A percentile compares a stretch with the other conserved stretches of the same genome.
Conservation (phyloP, 331 rosid species). For the Quercus phellos region DNA sequence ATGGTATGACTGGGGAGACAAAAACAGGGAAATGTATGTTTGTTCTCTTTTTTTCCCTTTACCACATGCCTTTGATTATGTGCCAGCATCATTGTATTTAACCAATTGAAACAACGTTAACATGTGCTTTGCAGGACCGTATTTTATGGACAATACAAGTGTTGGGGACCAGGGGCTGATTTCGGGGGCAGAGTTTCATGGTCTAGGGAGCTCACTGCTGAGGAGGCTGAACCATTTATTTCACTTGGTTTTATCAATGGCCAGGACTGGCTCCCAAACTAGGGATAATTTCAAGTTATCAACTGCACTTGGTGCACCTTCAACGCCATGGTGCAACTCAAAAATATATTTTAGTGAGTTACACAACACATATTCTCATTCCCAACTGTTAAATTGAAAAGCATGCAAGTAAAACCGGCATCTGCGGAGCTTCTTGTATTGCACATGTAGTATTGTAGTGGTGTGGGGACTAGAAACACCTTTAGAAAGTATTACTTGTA, state of each 20-base stretch:
- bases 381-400: neutral
- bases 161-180: slow-evolving; percentile 58
- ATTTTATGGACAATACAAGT: slow-evolving; percentile 62
- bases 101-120: neutral
- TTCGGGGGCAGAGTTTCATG: slow-evolving; percentile 61
- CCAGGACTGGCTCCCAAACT: slow-evolving; percentile 33
- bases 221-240: slow-evolving; percentile 52
- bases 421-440: neutral
- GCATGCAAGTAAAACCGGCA: neutral
- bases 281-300: neutral
- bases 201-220: slow-evolving; percentile 58
- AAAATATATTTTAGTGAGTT: neutral
- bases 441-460: no score
- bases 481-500: no score
- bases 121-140: slow-evolving; percentile 44
- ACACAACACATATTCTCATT: no score
- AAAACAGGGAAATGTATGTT: slow-evolving; percentile 49
- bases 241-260: slow-evolving; percentile 46
- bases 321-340: neutral
- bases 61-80: neutral
- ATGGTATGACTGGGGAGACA: slow-evolving; percentile 60
- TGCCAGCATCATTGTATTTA: neutral
- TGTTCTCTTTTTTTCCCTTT: neutral
- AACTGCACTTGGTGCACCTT: neutral
- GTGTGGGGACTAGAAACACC: no score